These are phyloP conservation scores for Tetrahymena malaccensis DNA, from an alignment of 73 alveolate genomes.

Conservation along the genomic window DNA sequence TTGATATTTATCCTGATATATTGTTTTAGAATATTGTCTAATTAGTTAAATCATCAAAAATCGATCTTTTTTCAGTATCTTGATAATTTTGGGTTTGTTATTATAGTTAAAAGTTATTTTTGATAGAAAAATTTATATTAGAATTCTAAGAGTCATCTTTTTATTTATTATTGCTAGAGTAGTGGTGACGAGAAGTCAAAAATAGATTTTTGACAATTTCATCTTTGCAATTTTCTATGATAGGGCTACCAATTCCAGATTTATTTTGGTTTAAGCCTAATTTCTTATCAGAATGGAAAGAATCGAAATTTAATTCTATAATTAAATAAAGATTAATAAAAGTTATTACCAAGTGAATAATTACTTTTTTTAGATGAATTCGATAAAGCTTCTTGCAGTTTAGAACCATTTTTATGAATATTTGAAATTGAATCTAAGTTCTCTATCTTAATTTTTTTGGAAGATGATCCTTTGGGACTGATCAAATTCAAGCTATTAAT, in stretches of 20 bases:
- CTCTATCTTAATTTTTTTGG: background rate
- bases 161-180: background rate
- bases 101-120: background rate
- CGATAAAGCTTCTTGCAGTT: background rate
- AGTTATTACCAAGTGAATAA: background rate
- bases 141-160: background rate
- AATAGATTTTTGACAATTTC: background rate
- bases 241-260: background rate
- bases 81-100: background rate
- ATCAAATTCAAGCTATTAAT: background rate
- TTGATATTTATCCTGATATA: background rate
- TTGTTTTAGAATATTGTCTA: background rate
- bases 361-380: background rate
- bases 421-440: background rate
- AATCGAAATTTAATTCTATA: background rate
- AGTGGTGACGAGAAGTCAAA: background rate
- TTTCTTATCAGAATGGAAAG: background rate
- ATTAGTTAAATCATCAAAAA: background rate
- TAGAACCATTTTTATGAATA: background rate
- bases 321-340: background rate
- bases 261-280: background rate
- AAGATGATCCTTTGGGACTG: background rate
- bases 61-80: background rate
- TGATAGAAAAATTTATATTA: background rate
- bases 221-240: background rate